These are phyloP conservation scores for Blepharisma japonicum DNA, from an alignment of 73 alveolate species.

Conservation along the genomic window DNA sequence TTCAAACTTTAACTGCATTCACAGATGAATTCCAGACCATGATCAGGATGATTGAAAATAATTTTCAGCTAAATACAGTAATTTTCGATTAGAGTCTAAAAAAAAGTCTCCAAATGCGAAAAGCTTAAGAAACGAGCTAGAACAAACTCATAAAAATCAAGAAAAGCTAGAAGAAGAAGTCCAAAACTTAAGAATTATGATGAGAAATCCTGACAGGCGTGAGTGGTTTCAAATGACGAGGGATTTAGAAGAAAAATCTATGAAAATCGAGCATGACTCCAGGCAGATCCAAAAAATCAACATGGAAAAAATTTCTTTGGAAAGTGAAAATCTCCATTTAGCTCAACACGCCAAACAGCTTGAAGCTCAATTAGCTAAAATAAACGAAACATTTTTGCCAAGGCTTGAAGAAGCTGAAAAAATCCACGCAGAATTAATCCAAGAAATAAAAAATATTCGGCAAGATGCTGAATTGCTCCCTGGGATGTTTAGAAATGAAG, in stretches of 20 bases:
- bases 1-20: conserved; percentile 42
- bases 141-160: conserved; percentile 44
- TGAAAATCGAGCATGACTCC: conserved; percentile 30
- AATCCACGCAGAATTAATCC: conserved; percentile 53
- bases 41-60: conserved; percentile 62
- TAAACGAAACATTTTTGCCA: conserved; percentile 57
- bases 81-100: conserved; percentile 6
- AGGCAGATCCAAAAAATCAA: conserved; percentile 28
- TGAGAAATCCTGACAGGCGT: conserved; percentile 37
- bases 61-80: conserved; percentile 44
- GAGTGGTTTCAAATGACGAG: conserved; percentile 42
- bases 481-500: conserved; percentile 71
- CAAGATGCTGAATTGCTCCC: conserved; percentile 74
- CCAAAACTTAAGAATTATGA: conserved; percentile 36
- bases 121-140: conserved; percentile 55
- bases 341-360: conserved; percentile 46
- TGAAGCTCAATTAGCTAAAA: conserved; percentile 43
- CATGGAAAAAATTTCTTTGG: conserved; percentile 32
- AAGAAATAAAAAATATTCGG: conserved; percentile 51
- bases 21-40: conserved; percentile 51
- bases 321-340: conserved; percentile 35
- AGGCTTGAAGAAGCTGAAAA: conserved; percentile 57
- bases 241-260: conserved; percentile 42
- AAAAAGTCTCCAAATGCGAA: conserved; percentile 48
- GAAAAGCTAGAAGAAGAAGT: conserved; percentile 53